Conservation (phyloP, 257 asterid genomes). For the Jacaranda copaia region DNA sequence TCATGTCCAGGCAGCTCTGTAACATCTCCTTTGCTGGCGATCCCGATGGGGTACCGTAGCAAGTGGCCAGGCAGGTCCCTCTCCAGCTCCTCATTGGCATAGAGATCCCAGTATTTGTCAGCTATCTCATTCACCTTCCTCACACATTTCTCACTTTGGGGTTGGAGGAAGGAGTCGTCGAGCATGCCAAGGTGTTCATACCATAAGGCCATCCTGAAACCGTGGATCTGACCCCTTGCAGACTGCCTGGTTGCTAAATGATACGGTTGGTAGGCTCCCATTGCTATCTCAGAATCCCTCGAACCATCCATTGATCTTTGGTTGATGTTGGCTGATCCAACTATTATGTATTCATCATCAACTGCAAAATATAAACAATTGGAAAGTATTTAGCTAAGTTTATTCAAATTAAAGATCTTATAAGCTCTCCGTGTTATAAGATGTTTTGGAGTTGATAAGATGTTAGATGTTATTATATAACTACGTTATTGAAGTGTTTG, state of each 20-base stretch:
- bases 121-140: slow-evolving; percentile 66
- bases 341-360: slow-evolving; percentile 86
- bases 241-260: slow-evolving; percentile 61
- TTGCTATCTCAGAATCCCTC: slow-evolving; percentile 88
- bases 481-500: no score
- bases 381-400: neutral
- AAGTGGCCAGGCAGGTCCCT: slow-evolving; percentile 77
- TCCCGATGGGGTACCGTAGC: slow-evolving; percentile 72
- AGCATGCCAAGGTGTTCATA: slow-evolving; percentile 93
- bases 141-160: slow-evolving; percentile 60
- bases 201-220: slow-evolving; percentile 89
- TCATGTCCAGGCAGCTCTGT: slow-evolving; percentile 71
- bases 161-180: slow-evolving; percentile 67
- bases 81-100: slow-evolving; percentile 51
- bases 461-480: no score
- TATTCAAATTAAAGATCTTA: no score
- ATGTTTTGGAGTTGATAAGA: no score
- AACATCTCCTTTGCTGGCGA: slow-evolving; percentile 57
- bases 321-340: slow-evolving; percentile 95
- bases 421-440: no score
- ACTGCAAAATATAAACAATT: slow-evolving; percentile 50
- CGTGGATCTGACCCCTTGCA: slow-evolving; percentile 87
- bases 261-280: slow-evolving; percentile 86
- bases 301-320: slow-evolving; percentile 96
- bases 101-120: slow-evolving; percentile 76